Evolutionary conservation across 495 filamentous ascomycete genomes (phyloP).

Genomic region (Xylaria grammica): DNA sequence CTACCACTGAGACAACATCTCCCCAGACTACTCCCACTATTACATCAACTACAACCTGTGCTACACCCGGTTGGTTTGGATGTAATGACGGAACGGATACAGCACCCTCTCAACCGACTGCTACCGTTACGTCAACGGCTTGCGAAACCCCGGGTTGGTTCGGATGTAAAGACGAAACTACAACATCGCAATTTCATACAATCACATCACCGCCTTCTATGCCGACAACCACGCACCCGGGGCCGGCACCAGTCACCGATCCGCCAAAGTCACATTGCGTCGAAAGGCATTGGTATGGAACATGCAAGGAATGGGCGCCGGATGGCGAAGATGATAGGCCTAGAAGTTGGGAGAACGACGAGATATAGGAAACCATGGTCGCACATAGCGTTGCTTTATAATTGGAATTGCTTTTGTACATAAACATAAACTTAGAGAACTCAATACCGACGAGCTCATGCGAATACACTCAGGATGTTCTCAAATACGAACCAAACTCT

Average conservation of each 20-base stretch:
- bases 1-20: constrained; percentile 47
- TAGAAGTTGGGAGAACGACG: constrained; percentile 29
- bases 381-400: not conserved
- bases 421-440: constrained; percentile 18
- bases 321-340: constrained; percentile 1
- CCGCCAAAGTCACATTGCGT: constrained; percentile 41
- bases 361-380: constrained; percentile 29
- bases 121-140: constrained; percentile 51
- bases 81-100: constrained; percentile 56
- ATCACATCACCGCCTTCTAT: constrained; percentile 45
- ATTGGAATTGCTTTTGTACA: constrained; percentile 12
- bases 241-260: constrained; percentile 25
- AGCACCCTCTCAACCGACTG: constrained; percentile 50
- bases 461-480: too few relatives aligned
- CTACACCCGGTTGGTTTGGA: constrained; percentile 67
- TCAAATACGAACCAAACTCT: not conserved
- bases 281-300: constrained; percentile 46
- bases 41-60: constrained; percentile 58
- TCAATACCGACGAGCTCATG: not conserved
- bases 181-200: constrained; percentile 34
- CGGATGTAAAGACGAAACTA: constrained; percentile 58
- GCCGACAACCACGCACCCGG: constrained; percentile 29
- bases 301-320: constrained; percentile 47
- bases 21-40: constrained; percentile 47
- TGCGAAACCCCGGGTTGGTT: constrained; percentile 70